Percentiles rank a stretch among this genome's conserved stretches.
Evolutionary conservation across 2,329 filamentous ascomycete species (phyloP).

Genomic region (Phoma sp.): DNA sequence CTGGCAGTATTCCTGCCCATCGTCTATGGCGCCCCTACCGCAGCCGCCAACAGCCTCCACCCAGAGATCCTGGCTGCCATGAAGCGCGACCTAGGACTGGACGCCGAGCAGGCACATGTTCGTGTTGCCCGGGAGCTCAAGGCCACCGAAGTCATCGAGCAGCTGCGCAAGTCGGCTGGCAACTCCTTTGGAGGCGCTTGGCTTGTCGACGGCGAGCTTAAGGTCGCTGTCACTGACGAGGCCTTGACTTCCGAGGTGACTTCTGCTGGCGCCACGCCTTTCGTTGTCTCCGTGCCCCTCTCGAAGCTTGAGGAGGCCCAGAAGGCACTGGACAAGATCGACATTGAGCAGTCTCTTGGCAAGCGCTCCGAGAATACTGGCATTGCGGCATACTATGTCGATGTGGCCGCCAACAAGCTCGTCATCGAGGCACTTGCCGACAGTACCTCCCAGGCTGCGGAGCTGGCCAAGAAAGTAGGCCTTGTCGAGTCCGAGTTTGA

Average conservation of each 20-base stretch:
- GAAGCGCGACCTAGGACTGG: slow-evolving; percentile 53
- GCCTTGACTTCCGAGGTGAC: slow-evolving; percentile 46
- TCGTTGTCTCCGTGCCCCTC: slow-evolving; percentile 45
- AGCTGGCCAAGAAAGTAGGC: slow-evolving; percentile 48
- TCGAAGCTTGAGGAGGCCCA: slow-evolving; percentile 49
- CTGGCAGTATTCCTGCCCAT: slow-evolving; percentile 50
- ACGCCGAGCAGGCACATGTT: slow-evolving; percentile 48
- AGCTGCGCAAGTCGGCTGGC: slow-evolving; percentile 42
- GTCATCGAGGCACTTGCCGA: slow-evolving; percentile 47
- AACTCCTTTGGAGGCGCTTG: slow-evolving; percentile 50
- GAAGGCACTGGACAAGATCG: slow-evolving; percentile 48
- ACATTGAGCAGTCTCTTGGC: slow-evolving; percentile 35
- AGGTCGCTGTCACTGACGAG: slow-evolving; percentile 50
- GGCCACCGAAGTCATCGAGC: slow-evolving; percentile 49
- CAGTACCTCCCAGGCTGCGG: slow-evolving; percentile 46
- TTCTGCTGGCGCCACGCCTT: slow-evolving; percentile 46
- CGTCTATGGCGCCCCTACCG: slow-evolving; percentile 50
- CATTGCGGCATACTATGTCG: slow-evolving; percentile 51
- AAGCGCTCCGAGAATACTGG: slow-evolving; percentile 30
- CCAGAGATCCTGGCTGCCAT: slow-evolving; percentile 52
- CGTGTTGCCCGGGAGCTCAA: slow-evolving; percentile 49
- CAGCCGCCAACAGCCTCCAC: slow-evolving; percentile 47
- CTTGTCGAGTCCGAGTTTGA: slow-evolving; percentile 48
- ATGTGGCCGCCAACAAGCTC: slow-evolving; percentile 52
- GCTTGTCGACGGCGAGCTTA: slow-evolving; percentile 48